phyloP scores from a whole-genome alignment of 139 green algal species.

The Tetradesmus obliquus region DNA sequence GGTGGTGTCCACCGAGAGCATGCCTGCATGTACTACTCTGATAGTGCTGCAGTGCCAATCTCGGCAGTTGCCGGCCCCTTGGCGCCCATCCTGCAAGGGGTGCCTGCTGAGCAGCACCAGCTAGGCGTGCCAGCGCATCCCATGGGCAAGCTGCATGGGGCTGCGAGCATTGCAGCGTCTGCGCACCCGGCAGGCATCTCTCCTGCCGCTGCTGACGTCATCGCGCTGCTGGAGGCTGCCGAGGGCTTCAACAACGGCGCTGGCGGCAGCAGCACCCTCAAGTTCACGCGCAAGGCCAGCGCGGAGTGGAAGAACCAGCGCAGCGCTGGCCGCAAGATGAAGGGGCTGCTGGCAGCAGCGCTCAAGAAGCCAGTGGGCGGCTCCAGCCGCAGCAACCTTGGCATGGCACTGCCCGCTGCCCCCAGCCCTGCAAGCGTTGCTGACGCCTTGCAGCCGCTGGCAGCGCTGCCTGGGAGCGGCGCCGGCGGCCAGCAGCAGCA shows the following conservation, averaged over 20 bases:
- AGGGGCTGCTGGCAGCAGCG: constrained; percentile 40
- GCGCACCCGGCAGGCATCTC: background rate
- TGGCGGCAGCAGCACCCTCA: background rate
- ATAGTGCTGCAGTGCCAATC: constrained; percentile 2
- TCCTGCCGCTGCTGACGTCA: background rate
- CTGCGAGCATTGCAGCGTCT: background rate
- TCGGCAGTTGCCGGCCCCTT: background rate
- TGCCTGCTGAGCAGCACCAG: background rate
- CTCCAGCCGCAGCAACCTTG: background rate
- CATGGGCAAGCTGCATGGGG: background rate
- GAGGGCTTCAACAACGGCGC: background rate
- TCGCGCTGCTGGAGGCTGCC: constrained; percentile 10
- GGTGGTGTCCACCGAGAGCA: background rate
- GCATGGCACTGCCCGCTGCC: no score
- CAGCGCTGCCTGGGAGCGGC: background rate
- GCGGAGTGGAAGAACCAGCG: constrained; percentile 46
- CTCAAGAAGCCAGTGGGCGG: constrained; percentile 30
- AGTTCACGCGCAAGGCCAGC: constrained; percentile 49
- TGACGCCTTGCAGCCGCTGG: background rate
- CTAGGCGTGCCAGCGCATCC: background rate
- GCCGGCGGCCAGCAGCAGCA: background rate
- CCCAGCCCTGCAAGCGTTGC: background rate
- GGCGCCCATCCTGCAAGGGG: background rate
- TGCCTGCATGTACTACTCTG: background rate
- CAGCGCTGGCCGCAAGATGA: constrained; percentile 9